These are phyloP conservation scores for Monosporascus sp. DNA, from an alignment of 2,329 filamentous ascomycete genomes.

Conservation along the genomic window DNA sequence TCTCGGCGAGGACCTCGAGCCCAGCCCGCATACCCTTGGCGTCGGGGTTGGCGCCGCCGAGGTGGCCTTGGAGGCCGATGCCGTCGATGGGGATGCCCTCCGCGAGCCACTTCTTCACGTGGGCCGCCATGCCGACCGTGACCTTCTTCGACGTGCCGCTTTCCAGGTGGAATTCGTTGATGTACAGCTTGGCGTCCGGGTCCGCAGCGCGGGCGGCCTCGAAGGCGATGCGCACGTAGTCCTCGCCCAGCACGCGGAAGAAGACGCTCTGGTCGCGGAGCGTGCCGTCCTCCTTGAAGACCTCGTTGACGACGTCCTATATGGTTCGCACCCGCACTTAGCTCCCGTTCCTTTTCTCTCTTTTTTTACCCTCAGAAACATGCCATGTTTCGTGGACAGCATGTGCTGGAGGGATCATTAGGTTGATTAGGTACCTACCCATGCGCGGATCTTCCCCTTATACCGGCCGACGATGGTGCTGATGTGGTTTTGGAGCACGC, in stretches of 20 bases:
- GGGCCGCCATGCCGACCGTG: conserved; percentile 38
- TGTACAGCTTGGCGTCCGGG: conserved; percentile 62
- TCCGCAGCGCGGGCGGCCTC: conserved; percentile 59
- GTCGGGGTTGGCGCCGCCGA: conserved; percentile 29
- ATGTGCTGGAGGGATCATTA: too few species aligned
- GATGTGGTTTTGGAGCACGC: conserved; percentile 54
- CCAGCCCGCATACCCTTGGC: conserved; percentile 34
- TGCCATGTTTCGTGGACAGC: too few species aligned
- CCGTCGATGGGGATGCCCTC: conserved; percentile 54
- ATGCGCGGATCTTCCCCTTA: conserved; percentile 56
- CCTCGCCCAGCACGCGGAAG: conserved; percentile 60
- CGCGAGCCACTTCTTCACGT: conserved; percentile 47
- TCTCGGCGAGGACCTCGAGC: conserved; percentile 38
- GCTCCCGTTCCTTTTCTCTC: neutral
- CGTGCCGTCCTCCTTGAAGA: conserved; percentile 52
- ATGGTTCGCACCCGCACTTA: conserved; percentile 6
- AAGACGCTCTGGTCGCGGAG: conserved; percentile 54
- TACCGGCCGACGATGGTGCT: conserved; percentile 49
- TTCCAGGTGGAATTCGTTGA: conserved; percentile 67
- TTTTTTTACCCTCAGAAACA: too few species aligned
- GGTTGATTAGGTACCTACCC: conserved; percentile 22
- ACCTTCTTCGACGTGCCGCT: conserved; percentile 51
- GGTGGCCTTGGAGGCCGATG: conserved; percentile 47
- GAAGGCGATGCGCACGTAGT: conserved; percentile 65
- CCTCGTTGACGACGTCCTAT: conserved; percentile 57